Evolutionary conservation across 129 eudicot species (phyloP), one percentile per base, ranked within the genome.

Genomic region (Flaveria sonorensis): DNA sequence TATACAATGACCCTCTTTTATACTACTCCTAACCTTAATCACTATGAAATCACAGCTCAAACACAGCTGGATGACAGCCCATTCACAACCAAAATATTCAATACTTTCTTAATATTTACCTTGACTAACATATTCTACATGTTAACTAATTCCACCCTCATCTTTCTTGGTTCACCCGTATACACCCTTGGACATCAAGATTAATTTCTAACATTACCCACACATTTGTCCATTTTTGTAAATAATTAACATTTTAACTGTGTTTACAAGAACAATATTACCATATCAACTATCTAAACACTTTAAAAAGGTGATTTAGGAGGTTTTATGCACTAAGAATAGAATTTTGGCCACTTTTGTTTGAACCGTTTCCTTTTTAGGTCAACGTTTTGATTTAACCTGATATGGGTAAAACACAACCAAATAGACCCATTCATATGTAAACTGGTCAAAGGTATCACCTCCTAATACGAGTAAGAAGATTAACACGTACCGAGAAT

Each of bases 401-500:
- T 32, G 21, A 30, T 63, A 30, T 7, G 7, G 46, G 32, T 63
- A 30, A 16, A 63, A 30, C 4, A 26, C 40, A 63, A 32, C 45
- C 23, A 63, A 14, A 63, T 2, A 28, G 12, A 28, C 20, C 12
- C 46, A 30, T 14, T 63, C 45, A 63, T 1, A 63, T 11, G 68
- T 62, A 62, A 26, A 8, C 42, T 0, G 43, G 43, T 62, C 68
- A 62, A 28, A 60, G 0, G 1, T 60, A 4, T 2, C 30, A 40
- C 23, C 63, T 23, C 63, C 6, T 8, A 30, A 75, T 28, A 28
- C 52, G 20, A 74, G 64, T 21, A 32, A 14, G 56, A 46, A 68
- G 71, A 77, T 4, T 20, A 77, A 61, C 36, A 84, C 96, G 43
- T 81, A 91, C 99, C 62, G 87, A 81, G 77, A 94, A 89, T 18